A percentile compares a stretch with the other conserved stretches of the same genome.
Evolutionary conservation across 1,284 basidiomycete species (phyloP).

Genomic region (Melampsora larici-populina): DNA sequence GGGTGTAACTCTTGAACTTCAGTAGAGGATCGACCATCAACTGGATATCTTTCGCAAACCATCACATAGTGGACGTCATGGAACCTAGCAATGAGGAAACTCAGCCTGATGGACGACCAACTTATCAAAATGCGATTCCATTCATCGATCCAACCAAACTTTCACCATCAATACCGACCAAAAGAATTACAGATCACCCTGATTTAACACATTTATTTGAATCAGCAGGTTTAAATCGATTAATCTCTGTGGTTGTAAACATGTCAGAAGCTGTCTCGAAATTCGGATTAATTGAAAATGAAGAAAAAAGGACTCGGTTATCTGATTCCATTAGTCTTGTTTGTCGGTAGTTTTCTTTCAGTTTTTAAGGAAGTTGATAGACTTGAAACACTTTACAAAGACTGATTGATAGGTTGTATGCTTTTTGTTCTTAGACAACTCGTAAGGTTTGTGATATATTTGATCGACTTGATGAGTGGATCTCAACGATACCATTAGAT

Average conservation of each 20-base stretch:
- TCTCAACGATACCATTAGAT: conserved; percentile 74
- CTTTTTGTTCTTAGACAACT: conserved; percentile 57
- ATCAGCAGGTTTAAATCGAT: background rate
- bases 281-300: background rate
- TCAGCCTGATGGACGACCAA: background rate
- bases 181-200: background rate
- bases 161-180: background rate
- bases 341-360: background rate
- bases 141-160: background rate
- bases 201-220: background rate
- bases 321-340: conserved; percentile 5
- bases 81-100: no score
- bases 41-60: no score
- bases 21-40: no score
- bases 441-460: conserved; percentile 62
- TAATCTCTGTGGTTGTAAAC: background rate
- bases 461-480: conserved; percentile 70
- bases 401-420: background rate
- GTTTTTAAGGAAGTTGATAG: no score
- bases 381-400: background rate
- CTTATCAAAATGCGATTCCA: background rate
- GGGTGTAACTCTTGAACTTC: no score
- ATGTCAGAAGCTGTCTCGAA: background rate
- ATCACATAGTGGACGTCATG: no score
- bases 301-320: background rate